These are phyloP conservation scores for Moniliella sp. DNA, from an alignment of 1,284 basidiomycete species.

Conservation along the genomic window DNA sequence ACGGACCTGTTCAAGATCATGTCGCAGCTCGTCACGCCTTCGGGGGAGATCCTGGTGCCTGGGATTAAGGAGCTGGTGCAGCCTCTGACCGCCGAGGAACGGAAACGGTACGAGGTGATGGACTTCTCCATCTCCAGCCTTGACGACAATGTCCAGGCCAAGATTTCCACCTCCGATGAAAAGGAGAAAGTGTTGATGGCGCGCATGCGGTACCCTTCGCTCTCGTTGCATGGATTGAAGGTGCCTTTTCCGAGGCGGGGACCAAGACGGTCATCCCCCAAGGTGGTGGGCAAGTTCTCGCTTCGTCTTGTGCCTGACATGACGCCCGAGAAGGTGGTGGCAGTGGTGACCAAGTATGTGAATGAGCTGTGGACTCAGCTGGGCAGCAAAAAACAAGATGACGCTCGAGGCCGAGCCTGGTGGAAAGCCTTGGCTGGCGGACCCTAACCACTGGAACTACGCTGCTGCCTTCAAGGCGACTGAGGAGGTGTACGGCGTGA, in stretches of 20 bases:
- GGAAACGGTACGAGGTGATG: conserved; percentile 38
- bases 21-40: conserved; percentile 56
- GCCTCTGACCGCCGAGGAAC: conserved; percentile 57
- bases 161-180: conserved; percentile 55
- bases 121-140: conserved; percentile 44
- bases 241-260: conserved; percentile 56
- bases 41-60: conserved; percentile 69
- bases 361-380: conserved; percentile 3
- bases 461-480: conserved; percentile 70
- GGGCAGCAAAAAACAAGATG: background rate
- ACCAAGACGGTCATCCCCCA: conserved; percentile 82
- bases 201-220: conserved; percentile 49
- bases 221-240: conserved; percentile 92
- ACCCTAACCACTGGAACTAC: conserved; percentile 66
- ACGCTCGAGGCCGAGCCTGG: conserved; percentile 4
- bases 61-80: conserved; percentile 72
- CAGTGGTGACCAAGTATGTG: conserved; percentile 23
- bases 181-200: conserved; percentile 72
- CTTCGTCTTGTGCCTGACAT: conserved; percentile 56
- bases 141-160: conserved; percentile 54
- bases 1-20: conserved; percentile 42
- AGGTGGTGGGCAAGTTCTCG: conserved; percentile 47
- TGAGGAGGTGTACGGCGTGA: conserved; percentile 57
- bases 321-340: conserved; percentile 39
- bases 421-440: conserved; percentile 31